phyloP scores from a whole-genome alignment of 2,329 filamentous ascomycete genomes.

The Dothiorella sarmentorum region DNA sequence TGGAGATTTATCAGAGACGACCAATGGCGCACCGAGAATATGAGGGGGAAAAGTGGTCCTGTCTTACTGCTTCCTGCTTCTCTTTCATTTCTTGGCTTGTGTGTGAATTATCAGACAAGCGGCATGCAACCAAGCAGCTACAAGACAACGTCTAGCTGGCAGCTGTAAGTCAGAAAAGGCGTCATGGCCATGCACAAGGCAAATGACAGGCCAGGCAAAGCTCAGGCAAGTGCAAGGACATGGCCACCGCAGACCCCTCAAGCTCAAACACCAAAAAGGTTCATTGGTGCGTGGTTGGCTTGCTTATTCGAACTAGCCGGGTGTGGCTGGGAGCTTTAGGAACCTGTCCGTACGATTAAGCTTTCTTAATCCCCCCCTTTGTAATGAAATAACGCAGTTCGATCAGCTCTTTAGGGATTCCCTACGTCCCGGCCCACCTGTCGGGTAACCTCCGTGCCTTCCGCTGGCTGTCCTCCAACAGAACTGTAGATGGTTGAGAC shows the following conservation, averaged over 20 bases:
- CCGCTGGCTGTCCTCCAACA: not conserved
- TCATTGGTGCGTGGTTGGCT: not conserved
- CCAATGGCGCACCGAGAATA: too few relatives aligned
- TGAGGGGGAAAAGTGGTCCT: not conserved
- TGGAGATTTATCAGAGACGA: not conserved
- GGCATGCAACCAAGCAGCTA: too few relatives aligned
- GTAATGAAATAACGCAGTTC: not conserved
- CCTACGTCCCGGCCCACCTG: not conserved
- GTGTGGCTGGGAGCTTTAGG: not conserved
- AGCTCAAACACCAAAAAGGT: not conserved
- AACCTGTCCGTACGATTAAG: conserved; percentile 1
- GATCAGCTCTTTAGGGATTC: conserved; percentile 4
- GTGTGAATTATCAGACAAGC: too few relatives aligned
- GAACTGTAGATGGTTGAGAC: conserved; percentile 4
- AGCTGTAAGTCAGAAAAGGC: too few relatives aligned
- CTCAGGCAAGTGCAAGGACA: not conserved
- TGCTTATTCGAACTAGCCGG: not conserved
- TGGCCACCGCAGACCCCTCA: not conserved
- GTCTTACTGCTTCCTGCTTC: not conserved
- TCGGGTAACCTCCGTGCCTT: not conserved
- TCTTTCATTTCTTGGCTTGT: not conserved
- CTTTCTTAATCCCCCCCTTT: not conserved
- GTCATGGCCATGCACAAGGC: not conserved
- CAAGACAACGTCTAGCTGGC: too few relatives aligned
- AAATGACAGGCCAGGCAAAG: not conserved